Percentiles rank a stretch among this genome's conserved stretches.
Conservation (phyloP, 352 stramenopile genomes). For the Globisporangium abappressorium region DNA sequence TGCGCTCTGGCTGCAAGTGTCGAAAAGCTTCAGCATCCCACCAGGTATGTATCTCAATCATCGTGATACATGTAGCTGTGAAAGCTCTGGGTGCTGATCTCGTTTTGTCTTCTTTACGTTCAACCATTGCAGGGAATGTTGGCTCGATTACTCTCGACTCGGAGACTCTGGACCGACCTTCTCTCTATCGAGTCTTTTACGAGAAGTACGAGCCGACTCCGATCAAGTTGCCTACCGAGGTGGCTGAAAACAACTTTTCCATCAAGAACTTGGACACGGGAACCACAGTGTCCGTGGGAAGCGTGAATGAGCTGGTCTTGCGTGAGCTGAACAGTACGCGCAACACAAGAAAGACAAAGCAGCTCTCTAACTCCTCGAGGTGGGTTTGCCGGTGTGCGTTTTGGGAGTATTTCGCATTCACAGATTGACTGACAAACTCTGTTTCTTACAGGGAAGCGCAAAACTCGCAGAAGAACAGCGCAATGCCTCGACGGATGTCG, state of each 20-base stretch:
- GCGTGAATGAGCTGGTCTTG: constrained; percentile 76
- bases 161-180: constrained; percentile 75
- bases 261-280: constrained; percentile 84
- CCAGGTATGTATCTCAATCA: constrained; percentile 33
- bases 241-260: constrained; percentile 64
- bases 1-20: constrained; percentile 80
- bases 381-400: constrained; percentile 13
- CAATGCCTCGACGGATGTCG: constrained; percentile 44
- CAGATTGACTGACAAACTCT: background rate
- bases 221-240: constrained; percentile 44
- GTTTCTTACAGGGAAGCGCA: constrained; percentile 39
- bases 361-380: constrained; percentile 62
- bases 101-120: background rate
- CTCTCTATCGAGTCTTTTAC: constrained; percentile 84
- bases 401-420: background rate
- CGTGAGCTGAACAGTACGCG: constrained; percentile 63
- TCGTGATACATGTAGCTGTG: background rate
- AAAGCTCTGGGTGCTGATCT: background rate
- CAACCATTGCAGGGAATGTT: constrained; percentile 35
- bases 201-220: constrained; percentile 84
- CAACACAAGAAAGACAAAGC: constrained; percentile 41
- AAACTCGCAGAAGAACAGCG: constrained; percentile 47
- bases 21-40: constrained; percentile 79
- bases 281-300: constrained; percentile 69
- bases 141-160: constrained; percentile 80